Conservation (phyloP, 176 grass and related monocot genomes). For the Triticum monococcum region DNA sequence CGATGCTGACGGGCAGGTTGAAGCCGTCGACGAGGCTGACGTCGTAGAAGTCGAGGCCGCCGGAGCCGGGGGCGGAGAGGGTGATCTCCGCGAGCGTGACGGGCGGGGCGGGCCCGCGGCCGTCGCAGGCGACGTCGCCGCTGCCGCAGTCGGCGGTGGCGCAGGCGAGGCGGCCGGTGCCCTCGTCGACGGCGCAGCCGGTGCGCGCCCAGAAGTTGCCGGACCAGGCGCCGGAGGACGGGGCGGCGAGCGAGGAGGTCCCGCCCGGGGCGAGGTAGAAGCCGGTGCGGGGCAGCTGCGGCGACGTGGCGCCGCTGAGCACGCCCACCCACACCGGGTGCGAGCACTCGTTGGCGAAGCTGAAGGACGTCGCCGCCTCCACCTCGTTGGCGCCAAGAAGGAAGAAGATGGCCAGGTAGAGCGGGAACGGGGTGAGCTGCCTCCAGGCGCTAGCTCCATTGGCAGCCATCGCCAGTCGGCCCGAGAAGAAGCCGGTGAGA, state of each 20-base stretch:
- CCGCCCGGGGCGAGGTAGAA: constrained; percentile 53
- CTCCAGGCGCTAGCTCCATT: not conserved
- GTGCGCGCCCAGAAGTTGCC: constrained; percentile 72
- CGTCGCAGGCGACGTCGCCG: not conserved
- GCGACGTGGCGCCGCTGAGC: constrained; percentile 42
- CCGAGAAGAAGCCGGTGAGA: not conserved
- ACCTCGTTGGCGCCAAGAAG: not conserved
- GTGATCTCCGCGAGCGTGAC: not conserved
- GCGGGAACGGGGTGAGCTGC: not conserved
- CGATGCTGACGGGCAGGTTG: constrained; percentile 56
- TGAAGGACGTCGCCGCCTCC: constrained; percentile 39
- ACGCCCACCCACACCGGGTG: constrained; percentile 60
- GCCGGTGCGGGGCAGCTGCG: constrained; percentile 36
- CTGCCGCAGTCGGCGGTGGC: not conserved
- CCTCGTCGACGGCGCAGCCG: constrained; percentile 25
- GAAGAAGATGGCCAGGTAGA: not conserved
- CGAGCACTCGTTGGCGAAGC: constrained; percentile 50
- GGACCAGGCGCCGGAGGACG: constrained; percentile 49
- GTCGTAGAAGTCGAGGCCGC: constrained; percentile 75
- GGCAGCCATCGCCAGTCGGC: not conserved
- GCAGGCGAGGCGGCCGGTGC: not conserved
- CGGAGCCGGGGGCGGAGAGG: not conserved
- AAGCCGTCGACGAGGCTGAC: constrained; percentile 87
- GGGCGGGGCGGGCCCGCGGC: not conserved
- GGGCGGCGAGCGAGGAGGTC: constrained; percentile 25